Conservation (phyloP, 2,329 filamentous ascomycete species). For the Sordariomycetes sp. region DNA sequence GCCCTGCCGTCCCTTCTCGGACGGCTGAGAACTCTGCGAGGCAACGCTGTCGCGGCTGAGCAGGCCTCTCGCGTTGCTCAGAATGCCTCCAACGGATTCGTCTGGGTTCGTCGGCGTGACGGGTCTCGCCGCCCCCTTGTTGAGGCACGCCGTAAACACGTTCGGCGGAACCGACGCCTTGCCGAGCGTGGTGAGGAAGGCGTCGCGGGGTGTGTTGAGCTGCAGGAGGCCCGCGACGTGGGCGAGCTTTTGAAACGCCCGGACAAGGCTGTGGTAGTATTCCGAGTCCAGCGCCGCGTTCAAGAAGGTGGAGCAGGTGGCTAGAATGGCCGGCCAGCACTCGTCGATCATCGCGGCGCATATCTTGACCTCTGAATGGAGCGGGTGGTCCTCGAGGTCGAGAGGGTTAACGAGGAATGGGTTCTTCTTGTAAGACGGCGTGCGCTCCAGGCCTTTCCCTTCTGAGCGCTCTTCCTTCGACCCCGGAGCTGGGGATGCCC, state of each 20-base stretch:
- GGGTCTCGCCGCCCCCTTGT: conserved; percentile 31
- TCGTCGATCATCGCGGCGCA: conserved; percentile 77
- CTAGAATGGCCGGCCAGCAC: conserved; percentile 92
- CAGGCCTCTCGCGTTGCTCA: conserved; percentile 61
- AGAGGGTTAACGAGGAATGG: conserved; percentile 80
- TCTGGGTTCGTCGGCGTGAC: conserved; percentile 36
- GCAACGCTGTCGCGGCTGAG: conserved; percentile 64
- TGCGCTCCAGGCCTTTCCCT: conserved; percentile 23
- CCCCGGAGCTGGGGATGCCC: conserved; percentile 28
- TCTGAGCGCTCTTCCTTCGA: conserved; percentile 11
- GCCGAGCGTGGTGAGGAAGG: conserved; percentile 84
- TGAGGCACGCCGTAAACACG: conserved; percentile 50
- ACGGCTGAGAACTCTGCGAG: conserved; percentile 41
- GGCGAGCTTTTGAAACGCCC: conserved; percentile 88
- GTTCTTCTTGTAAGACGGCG: conserved; percentile 61
- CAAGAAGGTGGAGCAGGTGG: conserved; percentile 89
- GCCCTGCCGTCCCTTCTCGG: conserved; percentile 48
- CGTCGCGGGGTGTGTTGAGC: conserved; percentile 78
- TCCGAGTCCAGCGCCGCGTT: conserved; percentile 87
- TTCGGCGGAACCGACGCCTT: conserved; percentile 90
- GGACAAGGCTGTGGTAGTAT: conserved; percentile 84
- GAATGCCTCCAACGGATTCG: conserved; percentile 39
- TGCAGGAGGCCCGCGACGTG: conserved; percentile 87
- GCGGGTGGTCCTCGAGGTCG: conserved; percentile 59
- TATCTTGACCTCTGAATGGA: conserved; percentile 59